A percentile compares a stretch with the other conserved stretches of the same genome.
Evolutionary conservation across 163 green algal genomes (phyloP).

Genomic region (Scenedesmus sp.): DNA sequence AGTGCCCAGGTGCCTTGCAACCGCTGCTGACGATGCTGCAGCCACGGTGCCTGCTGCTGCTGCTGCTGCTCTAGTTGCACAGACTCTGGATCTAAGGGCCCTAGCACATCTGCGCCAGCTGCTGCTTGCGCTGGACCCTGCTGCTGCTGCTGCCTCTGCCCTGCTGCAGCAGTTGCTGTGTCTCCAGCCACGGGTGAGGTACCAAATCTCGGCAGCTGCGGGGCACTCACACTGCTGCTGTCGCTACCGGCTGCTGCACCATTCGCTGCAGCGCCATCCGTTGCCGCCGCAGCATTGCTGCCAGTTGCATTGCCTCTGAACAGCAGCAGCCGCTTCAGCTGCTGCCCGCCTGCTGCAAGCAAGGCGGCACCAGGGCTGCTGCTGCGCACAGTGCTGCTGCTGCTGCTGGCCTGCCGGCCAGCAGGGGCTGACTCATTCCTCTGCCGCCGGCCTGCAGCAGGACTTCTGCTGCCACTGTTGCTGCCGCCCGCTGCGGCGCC

Average conservation of each 20-base stretch:
- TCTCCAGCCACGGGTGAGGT: neutral
- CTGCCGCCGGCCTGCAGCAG: neutral
- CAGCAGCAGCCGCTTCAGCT: conserved; percentile 22
- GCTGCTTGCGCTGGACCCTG: neutral
- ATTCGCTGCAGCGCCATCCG: neutral
- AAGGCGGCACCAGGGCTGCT: neutral
- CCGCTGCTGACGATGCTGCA: neutral
- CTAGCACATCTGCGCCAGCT: neutral
- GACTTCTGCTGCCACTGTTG: conserved; percentile 11
- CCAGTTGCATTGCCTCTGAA: neutral
- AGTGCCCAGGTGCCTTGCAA: neutral
- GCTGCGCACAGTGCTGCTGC: neutral
- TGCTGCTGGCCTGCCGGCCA: conserved; percentile 4
- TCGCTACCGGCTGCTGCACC: neutral
- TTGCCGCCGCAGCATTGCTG: neutral
- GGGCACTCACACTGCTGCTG: neutral
- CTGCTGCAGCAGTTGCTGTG: conserved; percentile 10
- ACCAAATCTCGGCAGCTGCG: neutral
- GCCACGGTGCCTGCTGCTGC: neutral
- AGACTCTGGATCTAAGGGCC: neutral
- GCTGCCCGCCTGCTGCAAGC: conserved; percentile 8
- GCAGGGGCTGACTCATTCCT: neutral
- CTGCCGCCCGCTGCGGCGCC: conserved; percentile 4
- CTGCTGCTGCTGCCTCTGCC: neutral
- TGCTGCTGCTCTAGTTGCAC: neutral